Evolutionary conservation across 345 rosid genomes (phyloP).

Genomic region (Sonneratia caseolaris): DNA sequence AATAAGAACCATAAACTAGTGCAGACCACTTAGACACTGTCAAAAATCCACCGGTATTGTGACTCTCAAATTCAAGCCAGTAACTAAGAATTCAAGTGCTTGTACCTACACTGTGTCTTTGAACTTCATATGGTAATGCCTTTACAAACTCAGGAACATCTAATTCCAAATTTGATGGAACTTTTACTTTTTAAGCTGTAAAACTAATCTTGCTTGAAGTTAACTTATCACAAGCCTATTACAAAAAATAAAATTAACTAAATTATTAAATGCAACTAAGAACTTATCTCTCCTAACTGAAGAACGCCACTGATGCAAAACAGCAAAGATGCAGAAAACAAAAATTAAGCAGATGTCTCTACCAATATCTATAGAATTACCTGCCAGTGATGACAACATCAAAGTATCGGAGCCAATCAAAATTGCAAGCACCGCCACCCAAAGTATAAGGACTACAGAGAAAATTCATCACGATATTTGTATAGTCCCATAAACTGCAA

Average conservation of each 20-base stretch:
- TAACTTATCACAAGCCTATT: neutral
- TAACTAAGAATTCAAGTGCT: neutral
- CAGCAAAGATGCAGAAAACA: neutral
- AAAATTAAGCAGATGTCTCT: neutral
- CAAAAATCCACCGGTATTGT: neutral
- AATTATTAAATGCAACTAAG: neutral
- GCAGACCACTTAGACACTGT: neutral
- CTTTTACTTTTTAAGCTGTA: neutral
- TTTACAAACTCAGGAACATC: neutral
- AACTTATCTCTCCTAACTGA: neutral
- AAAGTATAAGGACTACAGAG: slow-evolving; percentile 48
- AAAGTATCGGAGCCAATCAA: slow-evolving; percentile 88
- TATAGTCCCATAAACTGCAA: slow-evolving; percentile 98
- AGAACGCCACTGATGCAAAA: neutral
- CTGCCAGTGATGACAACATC: slow-evolving; percentile 96
- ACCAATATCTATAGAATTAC: slow-evolving; percentile 22
- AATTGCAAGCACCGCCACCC: slow-evolving; percentile 39
- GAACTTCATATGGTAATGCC: neutral
- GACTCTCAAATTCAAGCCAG: neutral
- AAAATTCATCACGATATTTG: slow-evolving; percentile 91
- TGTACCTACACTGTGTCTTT: neutral
- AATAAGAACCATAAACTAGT: neutral
- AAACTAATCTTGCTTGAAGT: neutral
- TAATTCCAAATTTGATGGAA: neutral
- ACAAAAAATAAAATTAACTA: neutral